These are phyloP conservation scores for Coffea eugenioides DNA, from an alignment of 257 asterid genomes.

Conservation along the genomic window DNA sequence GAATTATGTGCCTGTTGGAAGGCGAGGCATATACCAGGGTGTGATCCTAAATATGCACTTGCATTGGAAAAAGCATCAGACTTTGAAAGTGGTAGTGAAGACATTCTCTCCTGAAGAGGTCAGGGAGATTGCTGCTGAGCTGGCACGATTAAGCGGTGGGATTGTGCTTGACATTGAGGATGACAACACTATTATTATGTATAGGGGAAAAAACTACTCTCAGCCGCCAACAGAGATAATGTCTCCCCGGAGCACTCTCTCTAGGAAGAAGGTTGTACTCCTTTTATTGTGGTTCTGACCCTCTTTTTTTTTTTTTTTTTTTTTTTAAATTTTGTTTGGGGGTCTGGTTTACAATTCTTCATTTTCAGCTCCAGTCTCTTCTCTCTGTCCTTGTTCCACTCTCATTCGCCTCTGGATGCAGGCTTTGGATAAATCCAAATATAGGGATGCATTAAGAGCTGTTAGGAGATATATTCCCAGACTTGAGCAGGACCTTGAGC, in stretches of 20 bases:
- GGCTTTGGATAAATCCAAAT: constrained; percentile 97
- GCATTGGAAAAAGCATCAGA: constrained; percentile 99
- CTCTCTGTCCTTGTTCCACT: background rate
- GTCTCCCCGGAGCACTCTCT: constrained; percentile 86
- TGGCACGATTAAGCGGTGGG: constrained; percentile 93
- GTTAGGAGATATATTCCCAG: constrained; percentile 72
- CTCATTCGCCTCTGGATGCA: constrained; percentile 27
- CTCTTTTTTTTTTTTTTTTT: no score
- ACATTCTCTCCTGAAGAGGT: constrained; percentile 90
- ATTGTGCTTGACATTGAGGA: constrained; percentile 94
- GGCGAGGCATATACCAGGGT: constrained; percentile 90
- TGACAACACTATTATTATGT: constrained; percentile 76
- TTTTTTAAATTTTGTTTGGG: no score
- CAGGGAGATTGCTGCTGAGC: constrained; percentile 80
- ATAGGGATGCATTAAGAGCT: constrained; percentile 83
- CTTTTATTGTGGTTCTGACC: background rate
- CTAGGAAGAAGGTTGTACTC: constrained; percentile 75
- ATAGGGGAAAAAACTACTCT: constrained; percentile 90
- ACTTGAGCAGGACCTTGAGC: constrained; percentile 83
- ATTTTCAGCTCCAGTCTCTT: background rate
- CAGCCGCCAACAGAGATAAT: constrained; percentile 98
- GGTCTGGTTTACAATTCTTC: background rate
- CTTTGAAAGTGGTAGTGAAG: constrained; percentile 82
- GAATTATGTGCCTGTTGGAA: constrained; percentile 95
- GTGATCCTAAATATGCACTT: constrained; percentile 97